These are phyloP conservation scores for Lactarius tabidus DNA, from an alignment of 768 basidiomycete genomes.

Conservation along the genomic window DNA sequence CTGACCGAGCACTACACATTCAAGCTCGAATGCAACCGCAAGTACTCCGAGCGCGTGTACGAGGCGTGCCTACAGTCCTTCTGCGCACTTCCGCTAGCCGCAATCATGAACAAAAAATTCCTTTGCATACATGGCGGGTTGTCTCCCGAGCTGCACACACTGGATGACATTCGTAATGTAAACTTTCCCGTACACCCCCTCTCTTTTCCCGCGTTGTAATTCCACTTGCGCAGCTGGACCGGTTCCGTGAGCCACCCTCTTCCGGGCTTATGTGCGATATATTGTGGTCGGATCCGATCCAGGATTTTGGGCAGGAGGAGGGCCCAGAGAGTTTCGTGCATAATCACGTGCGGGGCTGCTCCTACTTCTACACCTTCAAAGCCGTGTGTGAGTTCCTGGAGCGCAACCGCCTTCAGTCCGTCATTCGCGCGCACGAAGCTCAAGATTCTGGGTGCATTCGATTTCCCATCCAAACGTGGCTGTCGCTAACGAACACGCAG, in stretches of 20 bases:
- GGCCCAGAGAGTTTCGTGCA: conserved; percentile 86
- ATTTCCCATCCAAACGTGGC: conserved; percentile 34
- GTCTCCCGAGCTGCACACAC: conserved; percentile 89
- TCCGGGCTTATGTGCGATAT: conserved; percentile 98
- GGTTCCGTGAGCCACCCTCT: conserved; percentile 97
- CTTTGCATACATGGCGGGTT: conserved; percentile 97
- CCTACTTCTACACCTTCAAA: conserved; percentile 93
- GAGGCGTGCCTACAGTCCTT: conserved; percentile 98
- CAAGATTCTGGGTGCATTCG: conserved; percentile 80
- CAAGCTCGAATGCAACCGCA: conserved; percentile 99
- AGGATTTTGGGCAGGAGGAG: conserved; percentile 95
- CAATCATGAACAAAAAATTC: conserved; percentile 99
- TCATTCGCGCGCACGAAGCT: conserved; percentile 97
- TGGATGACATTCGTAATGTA: conserved; percentile 89
- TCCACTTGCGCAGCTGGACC: conserved; percentile 65
- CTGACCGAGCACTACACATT: conserved; percentile 99
- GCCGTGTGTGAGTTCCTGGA: conserved; percentile 97
- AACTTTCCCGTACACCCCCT: conserved; percentile 29
- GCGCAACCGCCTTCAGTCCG: conserved; percentile 91
- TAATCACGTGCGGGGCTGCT: conserved; percentile 96
- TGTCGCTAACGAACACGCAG: conserved; percentile 36
- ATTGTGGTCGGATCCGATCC: conserved; percentile 96
- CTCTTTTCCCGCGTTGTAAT: too few relatives aligned
- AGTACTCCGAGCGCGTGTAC: conserved; percentile 95
- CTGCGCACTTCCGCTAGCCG: conserved; percentile 90